Evolutionary conservation across 208 protist genomes (phyloP).

Genomic region (Entamoeba moshkovskii): DNA sequence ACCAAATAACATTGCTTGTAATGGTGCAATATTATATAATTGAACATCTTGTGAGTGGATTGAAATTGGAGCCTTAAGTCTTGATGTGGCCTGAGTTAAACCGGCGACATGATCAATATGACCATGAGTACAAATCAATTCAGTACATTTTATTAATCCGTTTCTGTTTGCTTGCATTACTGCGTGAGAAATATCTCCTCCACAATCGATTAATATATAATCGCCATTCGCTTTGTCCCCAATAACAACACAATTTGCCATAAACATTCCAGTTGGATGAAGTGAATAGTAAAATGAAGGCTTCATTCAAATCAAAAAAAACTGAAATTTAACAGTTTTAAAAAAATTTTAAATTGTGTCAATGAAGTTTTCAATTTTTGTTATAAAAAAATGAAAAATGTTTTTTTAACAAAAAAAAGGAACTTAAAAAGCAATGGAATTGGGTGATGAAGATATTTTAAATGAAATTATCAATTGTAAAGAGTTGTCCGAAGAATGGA

Average conservation of each 20-base stretch:
- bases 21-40: neutral
- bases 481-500: too few relatives aligned
- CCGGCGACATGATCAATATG: neutral
- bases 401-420: too few relatives aligned
- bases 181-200: neutral
- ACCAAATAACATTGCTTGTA: neutral
- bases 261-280: neutral
- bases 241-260: neutral
- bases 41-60: neutral
- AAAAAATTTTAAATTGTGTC: too few relatives aligned
- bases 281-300: neutral
- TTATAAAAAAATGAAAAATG: too few relatives aligned
- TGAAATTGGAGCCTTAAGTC: neutral
- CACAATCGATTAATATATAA: neutral
- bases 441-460: too few relatives aligned
- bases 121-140: neutral
- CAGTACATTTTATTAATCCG: neutral
- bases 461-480: too few relatives aligned
- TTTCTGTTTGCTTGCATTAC: neutral
- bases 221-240: neutral
- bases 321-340: too few relatives aligned
- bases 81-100: neutral
- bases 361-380: too few relatives aligned
- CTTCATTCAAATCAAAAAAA: neutral
- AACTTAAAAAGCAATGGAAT: too few relatives aligned